phyloP scores from a whole-genome alignment of 23 red algal genomes.

The Cyanidiococcus yangmingshanensis region DNA sequence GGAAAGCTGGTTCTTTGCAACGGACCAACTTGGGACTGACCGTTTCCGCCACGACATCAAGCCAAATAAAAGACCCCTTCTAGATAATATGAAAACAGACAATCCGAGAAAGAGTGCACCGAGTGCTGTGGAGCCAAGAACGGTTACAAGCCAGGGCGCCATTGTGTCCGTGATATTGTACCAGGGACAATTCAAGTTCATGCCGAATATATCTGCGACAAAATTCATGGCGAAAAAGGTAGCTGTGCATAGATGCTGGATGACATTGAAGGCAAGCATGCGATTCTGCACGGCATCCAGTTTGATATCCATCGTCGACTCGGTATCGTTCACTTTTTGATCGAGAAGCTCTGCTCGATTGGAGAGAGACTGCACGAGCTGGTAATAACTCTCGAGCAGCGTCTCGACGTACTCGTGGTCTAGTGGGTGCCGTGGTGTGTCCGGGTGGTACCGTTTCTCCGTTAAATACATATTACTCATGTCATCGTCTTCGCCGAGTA shows the following conservation, averaged over 20 bases:
- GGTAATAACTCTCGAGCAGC: slow-evolving; percentile 68
- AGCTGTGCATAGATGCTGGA: slow-evolving; percentile 41
- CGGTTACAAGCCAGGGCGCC: slow-evolving; percentile 11
- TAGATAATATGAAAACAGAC: not conserved
- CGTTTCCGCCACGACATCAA: not conserved
- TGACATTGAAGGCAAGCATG: slow-evolving; percentile 41
- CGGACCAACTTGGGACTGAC: not conserved
- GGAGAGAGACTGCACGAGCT: slow-evolving; percentile 42
- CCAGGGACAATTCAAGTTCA: slow-evolving; percentile 50
- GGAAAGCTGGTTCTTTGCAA: not conserved
- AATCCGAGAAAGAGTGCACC: not conserved
- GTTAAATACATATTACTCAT: slow-evolving; percentile 85
- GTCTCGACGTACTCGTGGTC: slow-evolving; percentile 86
- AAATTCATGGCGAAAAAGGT: slow-evolving; percentile 37
- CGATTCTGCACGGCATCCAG: slow-evolving; percentile 65
- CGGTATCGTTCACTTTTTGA: slow-evolving; percentile 57
- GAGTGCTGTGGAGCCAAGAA: not conserved
- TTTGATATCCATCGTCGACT: slow-evolving; percentile 56
- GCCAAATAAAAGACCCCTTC: not conserved
- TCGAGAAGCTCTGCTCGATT: slow-evolving; percentile 53
- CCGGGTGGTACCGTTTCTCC: slow-evolving; percentile 48
- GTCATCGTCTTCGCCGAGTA: slow-evolving; percentile 84
- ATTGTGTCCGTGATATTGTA: slow-evolving; percentile 15
- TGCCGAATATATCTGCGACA: slow-evolving; percentile 62
- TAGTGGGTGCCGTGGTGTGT: slow-evolving; percentile 39